Evolutionary conservation across 176 grass and related monocot genomes (phyloP), one percentile per base, ranked within the genome.

Genomic region (Eragrostis curvula): DNA sequence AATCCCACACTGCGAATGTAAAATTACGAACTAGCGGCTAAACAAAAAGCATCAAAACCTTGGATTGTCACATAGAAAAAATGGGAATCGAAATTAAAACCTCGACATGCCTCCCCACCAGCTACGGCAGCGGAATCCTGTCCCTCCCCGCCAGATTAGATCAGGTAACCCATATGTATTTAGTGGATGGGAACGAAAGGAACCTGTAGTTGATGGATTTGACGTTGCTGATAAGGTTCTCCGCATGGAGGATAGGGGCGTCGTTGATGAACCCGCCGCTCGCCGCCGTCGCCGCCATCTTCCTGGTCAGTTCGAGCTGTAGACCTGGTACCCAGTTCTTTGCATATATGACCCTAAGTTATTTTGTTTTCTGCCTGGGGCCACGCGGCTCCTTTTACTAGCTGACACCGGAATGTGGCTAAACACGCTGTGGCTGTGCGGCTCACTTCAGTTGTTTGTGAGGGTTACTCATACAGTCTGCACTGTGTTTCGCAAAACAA

Each of bases 131-230:
- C n/a, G n/a, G n/a, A n/a, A n/a, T n/a, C n/a, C n/a, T n/a, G n/a
- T n/a, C n/a, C 7, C 61, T 41, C 15, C 12, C 58, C 52, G n/a
- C 27, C 40, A 56, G 61, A 71, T 74, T 48, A 61, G 64, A 74
- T 40, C 46, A 45, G 48, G 17, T 32, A 44, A 50, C 14, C 51
- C 18, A 62, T 53, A 70, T 10, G 70, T 61, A 17, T 3, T 2
- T 43, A 32, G 8, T 24, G 24, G 81, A 82, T 63, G n/a, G 12
- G 11, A n/a, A 39, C 40, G 41, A 32, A 23, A 62, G 2, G 11
- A 18, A 97, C 94, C 94, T 94, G 81, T 97, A 96, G 71, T 93
- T 86, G 86, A 93, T 78, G 27, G 94, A 96, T 56, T 58, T 90
- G 44, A 96, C 78, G 77, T 93, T 96, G 77, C 62, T 82, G 63